Conservation (phyloP, 2,329 filamentous ascomycete genomes). For the Colletotrichum spaethianum region DNA sequence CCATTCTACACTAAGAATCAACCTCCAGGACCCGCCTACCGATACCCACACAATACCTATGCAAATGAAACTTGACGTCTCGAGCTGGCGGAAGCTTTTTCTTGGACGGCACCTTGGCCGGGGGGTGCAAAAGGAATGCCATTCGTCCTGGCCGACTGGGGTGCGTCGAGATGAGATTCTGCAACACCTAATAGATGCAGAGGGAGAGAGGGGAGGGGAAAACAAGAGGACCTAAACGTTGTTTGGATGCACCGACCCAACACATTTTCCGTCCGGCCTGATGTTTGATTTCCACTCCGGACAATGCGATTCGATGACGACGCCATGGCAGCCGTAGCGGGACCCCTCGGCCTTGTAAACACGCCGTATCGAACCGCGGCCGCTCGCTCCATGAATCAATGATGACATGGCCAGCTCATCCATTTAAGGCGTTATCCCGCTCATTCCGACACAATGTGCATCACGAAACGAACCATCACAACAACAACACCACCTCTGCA, state of each 20-base stretch:
- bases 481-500: neutral
- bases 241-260: neutral
- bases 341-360: conserved; percentile 16
- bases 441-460: neutral
- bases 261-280: neutral
- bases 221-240: neutral
- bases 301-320: conserved; percentile 31
- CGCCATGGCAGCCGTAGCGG: conserved; percentile 20
- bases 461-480: neutral
- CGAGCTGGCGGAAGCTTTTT: neutral
- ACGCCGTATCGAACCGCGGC: neutral
- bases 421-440: neutral
- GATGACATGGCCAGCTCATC: conserved; percentile 1
- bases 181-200: neutral
- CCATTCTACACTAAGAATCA: neutral
- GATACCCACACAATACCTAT: neutral
- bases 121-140: neutral
- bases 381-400: neutral
- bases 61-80: neutral
- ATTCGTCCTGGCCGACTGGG: neutral
- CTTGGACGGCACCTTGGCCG: neutral
- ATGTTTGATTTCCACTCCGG: neutral
- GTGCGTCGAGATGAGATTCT: neutral
- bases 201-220: neutral
- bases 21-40: neutral